These are phyloP conservation scores for Eudorina sp. DNA, from an alignment of 139 green algal species.

Conservation along the genomic window DNA sequence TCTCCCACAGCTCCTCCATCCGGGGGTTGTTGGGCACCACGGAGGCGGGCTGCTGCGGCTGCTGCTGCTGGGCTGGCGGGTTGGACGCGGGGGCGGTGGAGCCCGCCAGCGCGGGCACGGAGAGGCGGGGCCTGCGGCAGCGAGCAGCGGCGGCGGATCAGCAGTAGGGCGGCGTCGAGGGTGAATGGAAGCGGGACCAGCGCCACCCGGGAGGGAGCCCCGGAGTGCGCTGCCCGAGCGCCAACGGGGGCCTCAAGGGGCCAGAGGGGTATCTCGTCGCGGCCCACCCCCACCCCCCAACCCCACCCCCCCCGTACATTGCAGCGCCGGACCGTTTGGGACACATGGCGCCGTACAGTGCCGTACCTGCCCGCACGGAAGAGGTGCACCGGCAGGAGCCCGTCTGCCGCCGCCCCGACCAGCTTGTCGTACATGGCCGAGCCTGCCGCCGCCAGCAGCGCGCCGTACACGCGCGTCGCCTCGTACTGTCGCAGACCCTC, in stretches of 20 bases:
- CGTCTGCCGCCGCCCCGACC: constrained; percentile 24
- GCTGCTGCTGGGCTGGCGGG: background rate
- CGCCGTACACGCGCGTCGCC: constrained; percentile 63
- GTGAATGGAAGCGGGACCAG: too few species aligned
- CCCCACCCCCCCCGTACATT: too few species aligned
- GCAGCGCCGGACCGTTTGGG: too few species aligned
- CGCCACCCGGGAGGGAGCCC: too few species aligned
- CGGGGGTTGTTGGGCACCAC: background rate
- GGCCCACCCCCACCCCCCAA: too few species aligned
- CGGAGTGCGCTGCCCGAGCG: too few species aligned
- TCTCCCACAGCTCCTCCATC: background rate
- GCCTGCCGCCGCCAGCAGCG: constrained; percentile 57
- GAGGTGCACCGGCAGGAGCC: constrained; percentile 46
- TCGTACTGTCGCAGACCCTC: constrained; percentile 52
- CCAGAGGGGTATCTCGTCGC: too few species aligned
- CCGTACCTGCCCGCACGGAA: constrained; percentile 34
- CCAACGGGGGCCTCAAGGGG: too few species aligned
- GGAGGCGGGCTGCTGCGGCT: background rate
- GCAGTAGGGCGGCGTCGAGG: background rate
- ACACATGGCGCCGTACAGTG: background rate
- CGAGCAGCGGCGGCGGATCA: background rate
- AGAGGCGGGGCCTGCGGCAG: background rate
- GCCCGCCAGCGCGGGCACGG: background rate
- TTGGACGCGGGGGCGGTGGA: background rate
- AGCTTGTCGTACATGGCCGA: constrained; percentile 60